A percentile compares a stretch with the other conserved stretches of the same genome.
These are phyloP conservation scores for Monascus ruber DNA, from an alignment of 2,329 filamentous ascomycete species.

Conservation along the genomic window DNA sequence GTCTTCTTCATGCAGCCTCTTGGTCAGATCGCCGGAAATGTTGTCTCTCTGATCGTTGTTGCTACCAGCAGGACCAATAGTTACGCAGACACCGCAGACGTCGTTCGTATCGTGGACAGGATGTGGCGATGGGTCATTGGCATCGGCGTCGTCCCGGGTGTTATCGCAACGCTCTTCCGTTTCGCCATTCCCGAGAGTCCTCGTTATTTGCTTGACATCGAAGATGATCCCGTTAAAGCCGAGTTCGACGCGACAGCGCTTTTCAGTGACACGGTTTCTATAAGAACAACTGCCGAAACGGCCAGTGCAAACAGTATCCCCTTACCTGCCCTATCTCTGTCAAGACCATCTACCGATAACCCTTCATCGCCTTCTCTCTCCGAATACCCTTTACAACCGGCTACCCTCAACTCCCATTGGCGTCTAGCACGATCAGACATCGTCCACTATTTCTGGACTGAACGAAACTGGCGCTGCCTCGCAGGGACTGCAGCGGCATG, in stretches of 20 bases:
- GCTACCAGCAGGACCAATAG: constrained; percentile 13
- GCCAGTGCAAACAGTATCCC: constrained; percentile 13
- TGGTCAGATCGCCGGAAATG: constrained; percentile 53
- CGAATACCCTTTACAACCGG: constrained; percentile 18
- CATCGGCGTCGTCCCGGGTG: constrained; percentile 51
- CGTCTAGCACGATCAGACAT: constrained; percentile 27
- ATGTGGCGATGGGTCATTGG: constrained; percentile 59
- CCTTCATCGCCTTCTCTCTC: constrained; percentile 3
- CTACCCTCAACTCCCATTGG: constrained; percentile 33
- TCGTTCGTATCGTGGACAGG: constrained; percentile 40
- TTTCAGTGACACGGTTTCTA: constrained; percentile 33
- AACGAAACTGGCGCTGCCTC: constrained; percentile 33
- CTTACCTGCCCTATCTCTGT: constrained; percentile 15
- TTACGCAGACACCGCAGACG: constrained; percentile 11
- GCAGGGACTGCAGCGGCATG: constrained; percentile 39
- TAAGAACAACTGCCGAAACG: constrained; percentile 21
- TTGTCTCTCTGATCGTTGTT: constrained; percentile 44
- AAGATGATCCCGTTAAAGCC: constrained; percentile 48
- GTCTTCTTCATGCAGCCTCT: constrained; percentile 61
- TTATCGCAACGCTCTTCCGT: constrained; percentile 54
- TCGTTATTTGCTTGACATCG: constrained; percentile 54
- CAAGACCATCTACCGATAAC: constrained; percentile 14
- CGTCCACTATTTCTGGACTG: constrained; percentile 30
- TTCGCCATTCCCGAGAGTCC: constrained; percentile 57
- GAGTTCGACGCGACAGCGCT: constrained; percentile 49